Conservation (phyloP, 2,329 filamentous ascomycete species). For the Orbilia javanica region DNA sequence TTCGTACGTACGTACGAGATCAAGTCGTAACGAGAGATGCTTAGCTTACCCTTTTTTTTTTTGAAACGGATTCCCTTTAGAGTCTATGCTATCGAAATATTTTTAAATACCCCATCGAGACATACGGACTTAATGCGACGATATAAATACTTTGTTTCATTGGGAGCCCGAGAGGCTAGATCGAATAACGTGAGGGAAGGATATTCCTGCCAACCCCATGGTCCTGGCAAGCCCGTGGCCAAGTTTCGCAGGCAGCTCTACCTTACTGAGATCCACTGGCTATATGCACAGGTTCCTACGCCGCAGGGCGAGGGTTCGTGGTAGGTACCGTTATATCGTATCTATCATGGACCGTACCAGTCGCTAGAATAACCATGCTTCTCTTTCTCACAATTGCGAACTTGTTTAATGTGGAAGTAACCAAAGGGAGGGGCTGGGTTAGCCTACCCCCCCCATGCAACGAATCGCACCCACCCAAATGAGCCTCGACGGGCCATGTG, state of each 20-base stretch:
- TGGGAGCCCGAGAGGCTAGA: too few species aligned
- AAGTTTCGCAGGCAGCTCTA: not conserved
- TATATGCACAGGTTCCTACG: not conserved
- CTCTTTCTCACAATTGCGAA: slow-evolving; percentile 15
- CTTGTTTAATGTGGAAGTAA: slow-evolving; percentile 1
- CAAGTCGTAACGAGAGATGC: slow-evolving; percentile 14
- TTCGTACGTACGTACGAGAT: slow-evolving; percentile 12
- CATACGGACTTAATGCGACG: slow-evolving; percentile 23
- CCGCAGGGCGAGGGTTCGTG: slow-evolving; percentile 12
- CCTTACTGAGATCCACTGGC: not conserved
- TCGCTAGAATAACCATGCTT: slow-evolving; percentile 24
- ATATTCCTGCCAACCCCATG: slow-evolving; percentile 9
- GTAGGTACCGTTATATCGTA: slow-evolving; percentile 25
- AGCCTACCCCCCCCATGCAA: slow-evolving; percentile 18
- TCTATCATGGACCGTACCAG: slow-evolving; percentile 5
- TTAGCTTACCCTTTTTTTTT: slow-evolving; percentile 18
- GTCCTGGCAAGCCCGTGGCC: not conserved
- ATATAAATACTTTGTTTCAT: slow-evolving; percentile 46
- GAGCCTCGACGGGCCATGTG: slow-evolving; percentile 1
- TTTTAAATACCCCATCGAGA: slow-evolving; percentile 35
- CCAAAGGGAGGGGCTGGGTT: slow-evolving; percentile 14
- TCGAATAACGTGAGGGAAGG: not conserved
- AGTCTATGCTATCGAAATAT: slow-evolving; percentile 40
- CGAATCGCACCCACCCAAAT: slow-evolving; percentile 9
- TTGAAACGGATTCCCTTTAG: slow-evolving; percentile 4